These are phyloP conservation scores for Vigna mungo DNA, from an alignment of 306 rosid species.

Conservation along the genomic window DNA sequence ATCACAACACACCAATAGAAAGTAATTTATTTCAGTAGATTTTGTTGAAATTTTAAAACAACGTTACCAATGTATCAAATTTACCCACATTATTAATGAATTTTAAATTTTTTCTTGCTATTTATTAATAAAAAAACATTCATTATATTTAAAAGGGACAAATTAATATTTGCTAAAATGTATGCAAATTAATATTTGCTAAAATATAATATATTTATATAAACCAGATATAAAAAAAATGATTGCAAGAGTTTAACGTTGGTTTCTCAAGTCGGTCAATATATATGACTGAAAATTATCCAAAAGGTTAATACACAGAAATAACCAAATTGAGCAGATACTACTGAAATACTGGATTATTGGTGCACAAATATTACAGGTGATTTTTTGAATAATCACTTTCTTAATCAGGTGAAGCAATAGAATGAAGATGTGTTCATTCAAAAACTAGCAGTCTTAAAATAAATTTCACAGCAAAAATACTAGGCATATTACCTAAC, in stretches of 20 bases:
- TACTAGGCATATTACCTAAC: constrained; percentile 68
- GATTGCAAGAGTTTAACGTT: background rate
- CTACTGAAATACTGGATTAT: background rate
- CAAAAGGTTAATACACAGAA: background rate
- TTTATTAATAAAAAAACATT: too few relatives aligned
- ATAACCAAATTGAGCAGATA: constrained; percentile 12
- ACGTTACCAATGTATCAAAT: too few relatives aligned
- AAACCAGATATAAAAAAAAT: constrained; percentile 18
- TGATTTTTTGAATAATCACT: constrained; percentile 7
- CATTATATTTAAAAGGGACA: too few relatives aligned
- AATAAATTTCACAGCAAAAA: constrained; percentile 30
- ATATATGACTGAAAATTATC: background rate
- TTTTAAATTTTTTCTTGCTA: too few relatives aligned
- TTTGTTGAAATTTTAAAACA: too few relatives aligned
- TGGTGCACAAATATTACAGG: background rate
- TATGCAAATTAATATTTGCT: constrained; percentile 7
- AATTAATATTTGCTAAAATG: too few relatives aligned
- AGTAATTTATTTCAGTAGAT: too few relatives aligned
- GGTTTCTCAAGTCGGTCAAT: background rate
- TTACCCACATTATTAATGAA: too few relatives aligned
- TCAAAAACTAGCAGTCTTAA: constrained; percentile 24
- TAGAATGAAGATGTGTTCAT: constrained; percentile 27
- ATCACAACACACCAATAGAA: too few relatives aligned
- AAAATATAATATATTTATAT: constrained; percentile 6
- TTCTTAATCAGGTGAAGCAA: constrained; percentile 20